Base-by-base conservation (phyloP, 2,329 filamentous ascomycete species). In the Simplicillium aogashimaense region DNA sequence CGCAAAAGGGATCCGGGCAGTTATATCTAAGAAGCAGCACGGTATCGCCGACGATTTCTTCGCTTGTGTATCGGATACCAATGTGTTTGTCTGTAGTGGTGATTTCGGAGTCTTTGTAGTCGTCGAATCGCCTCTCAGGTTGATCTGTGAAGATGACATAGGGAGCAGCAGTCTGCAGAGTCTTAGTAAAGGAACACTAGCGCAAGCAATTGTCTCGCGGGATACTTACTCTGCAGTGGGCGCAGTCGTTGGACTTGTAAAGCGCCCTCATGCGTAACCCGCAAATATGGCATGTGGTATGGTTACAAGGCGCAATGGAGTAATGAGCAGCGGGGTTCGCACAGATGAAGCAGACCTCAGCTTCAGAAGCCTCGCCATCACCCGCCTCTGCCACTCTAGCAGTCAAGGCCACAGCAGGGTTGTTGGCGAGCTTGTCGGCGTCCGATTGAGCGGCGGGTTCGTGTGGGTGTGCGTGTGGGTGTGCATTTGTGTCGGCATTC, bases 281-380 rank as follows among this genome's bases (percentile, higher is more conserved):
- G 61, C 92, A 98, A 48, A 97, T 95, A 64, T 98, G 92, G 58
- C 92, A 98, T 37, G 90, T 95, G 42, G 86, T 77, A 64, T 98
- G 92, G 61, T 95, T 97, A 65, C 92, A 98, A 15, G 92, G 90
- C 28, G 89, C 81, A 48, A 98, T 79, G 9, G 89, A 84, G 52
- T 86, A 81, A 66, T 97, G 88, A 37, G 84, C 78, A 36, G 98
- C 82, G 2, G 82, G 78, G 48, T 89, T 95, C 42, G 92, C 90
- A 63, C 92, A 98, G 55, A 98, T 98, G 64, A 97, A 97, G 75
- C 92, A 98, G 45, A 95, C 76, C 46, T 95, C 88, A 18, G 72
- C 81, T 41, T 88, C 83, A 25, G 68, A 67, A 17, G 72, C 74
- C 20, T 74, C 75, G 36, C 75, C 75, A 3, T 61, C 66, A 45